phyloP scores from a whole-genome alignment of 768 basidiomycete species.

The Megacollybia marginata region DNA sequence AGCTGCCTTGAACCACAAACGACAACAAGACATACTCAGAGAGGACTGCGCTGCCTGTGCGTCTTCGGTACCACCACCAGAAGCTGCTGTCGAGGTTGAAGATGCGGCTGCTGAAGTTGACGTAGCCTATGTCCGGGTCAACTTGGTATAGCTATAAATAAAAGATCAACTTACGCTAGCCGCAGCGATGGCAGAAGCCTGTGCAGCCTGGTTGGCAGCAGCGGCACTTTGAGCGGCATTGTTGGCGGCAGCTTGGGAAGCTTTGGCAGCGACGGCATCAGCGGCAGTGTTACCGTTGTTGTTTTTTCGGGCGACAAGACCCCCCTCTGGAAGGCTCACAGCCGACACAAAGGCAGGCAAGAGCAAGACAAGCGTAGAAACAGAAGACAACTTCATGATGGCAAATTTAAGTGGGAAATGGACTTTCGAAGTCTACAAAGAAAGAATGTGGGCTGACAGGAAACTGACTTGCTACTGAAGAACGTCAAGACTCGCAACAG shows the following conservation, averaged over 20 bases:
- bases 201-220: not conserved
- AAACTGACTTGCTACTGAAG: not conserved
- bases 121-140: not conserved
- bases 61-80: too few species aligned
- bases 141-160: too few species aligned
- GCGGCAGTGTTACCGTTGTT: not conserved
- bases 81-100: too few species aligned
- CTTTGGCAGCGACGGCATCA: not conserved
- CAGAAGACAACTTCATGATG: not conserved
- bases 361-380: not conserved
- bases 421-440: not conserved
- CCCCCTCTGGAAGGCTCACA: not conserved
- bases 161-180: too few species aligned
- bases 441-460: not conserved
- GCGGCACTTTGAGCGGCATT: not conserved
- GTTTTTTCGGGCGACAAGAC: not conserved
- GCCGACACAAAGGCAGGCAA: not conserved
- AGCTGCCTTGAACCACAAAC: not conserved
- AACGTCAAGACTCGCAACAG: not conserved
- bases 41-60: not conserved
- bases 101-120: constrained; percentile 1
- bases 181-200: not conserved
- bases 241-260: not conserved
- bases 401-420: not conserved
- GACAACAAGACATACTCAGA: not conserved